Evolutionary conservation across 1,284 basidiomycete genomes (phyloP).

Genomic region (Cryptococcus floricola): DNA sequence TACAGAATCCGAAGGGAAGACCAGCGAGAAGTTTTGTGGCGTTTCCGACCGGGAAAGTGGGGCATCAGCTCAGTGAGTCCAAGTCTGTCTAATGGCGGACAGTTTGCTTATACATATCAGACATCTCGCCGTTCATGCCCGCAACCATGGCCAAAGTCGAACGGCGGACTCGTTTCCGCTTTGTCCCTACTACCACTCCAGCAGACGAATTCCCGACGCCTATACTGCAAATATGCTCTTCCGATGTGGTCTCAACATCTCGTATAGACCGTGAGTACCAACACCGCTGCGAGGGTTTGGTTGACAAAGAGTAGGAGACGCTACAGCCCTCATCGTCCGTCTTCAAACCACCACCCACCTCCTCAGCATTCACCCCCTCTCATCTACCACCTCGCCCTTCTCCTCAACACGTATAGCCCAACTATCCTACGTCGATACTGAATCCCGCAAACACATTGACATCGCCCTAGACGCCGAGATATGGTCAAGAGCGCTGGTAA

Average conservation of each 20-base stretch:
- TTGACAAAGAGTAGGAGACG: conserved; percentile 14
- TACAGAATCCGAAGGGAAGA: conserved; percentile 15
- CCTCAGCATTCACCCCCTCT: conserved; percentile 23
- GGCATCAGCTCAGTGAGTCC: conserved; percentile 29
- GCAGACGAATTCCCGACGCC: conserved; percentile 22
- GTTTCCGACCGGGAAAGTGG: conserved; percentile 30
- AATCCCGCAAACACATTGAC: conserved; percentile 30
- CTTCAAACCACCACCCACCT: conserved; percentile 21
- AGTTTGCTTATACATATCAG: conserved; percentile 10
- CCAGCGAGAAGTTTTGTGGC: conserved; percentile 17
- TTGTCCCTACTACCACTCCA: conserved; percentile 15
- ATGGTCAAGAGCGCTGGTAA: conserved; percentile 28
- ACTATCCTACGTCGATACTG: conserved; percentile 20
- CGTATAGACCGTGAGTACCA: conserved; percentile 21
- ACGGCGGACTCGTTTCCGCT: conserved; percentile 7
- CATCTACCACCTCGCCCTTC: conserved; percentile 8
- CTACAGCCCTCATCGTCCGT: conserved; percentile 23
- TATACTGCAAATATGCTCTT: conserved; percentile 28
- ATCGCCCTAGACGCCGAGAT: conserved; percentile 24
- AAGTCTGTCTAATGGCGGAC: neutral
- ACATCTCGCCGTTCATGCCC: conserved; percentile 29
- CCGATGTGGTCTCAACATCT: conserved; percentile 17
- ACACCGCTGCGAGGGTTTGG: neutral
- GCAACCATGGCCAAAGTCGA: conserved; percentile 4
- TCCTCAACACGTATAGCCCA: conserved; percentile 6